These are phyloP conservation scores for Phaffia australis DNA, from an alignment of 768 basidiomycete genomes.

Conservation along the genomic window DNA sequence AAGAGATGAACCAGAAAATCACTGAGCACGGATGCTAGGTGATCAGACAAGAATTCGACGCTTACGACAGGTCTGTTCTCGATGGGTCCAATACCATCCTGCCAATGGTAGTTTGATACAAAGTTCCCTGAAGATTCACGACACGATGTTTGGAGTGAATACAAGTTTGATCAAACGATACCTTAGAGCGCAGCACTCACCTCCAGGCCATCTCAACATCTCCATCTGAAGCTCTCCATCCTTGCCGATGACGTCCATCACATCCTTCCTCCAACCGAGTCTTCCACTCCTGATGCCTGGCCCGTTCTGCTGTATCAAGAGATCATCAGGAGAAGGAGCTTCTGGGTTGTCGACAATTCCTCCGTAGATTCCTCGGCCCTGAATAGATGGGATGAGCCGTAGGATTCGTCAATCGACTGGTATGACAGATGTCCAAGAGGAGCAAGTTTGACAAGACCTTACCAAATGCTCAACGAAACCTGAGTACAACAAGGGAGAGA, in stretches of 20 bases:
- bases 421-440: not conserved
- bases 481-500: constrained; percentile 40
- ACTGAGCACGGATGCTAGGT: too few relatives aligned
- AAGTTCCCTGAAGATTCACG: constrained; percentile 41
- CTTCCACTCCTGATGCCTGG: constrained; percentile 38
- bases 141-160: not conserved
- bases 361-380: constrained; percentile 40
- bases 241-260: constrained; percentile 41
- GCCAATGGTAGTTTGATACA: constrained; percentile 49
- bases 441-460: not conserved
- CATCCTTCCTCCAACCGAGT: constrained; percentile 47
- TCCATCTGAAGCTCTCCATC: constrained; percentile 45
- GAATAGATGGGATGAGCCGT: constrained; percentile 22
- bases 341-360: constrained; percentile 36
- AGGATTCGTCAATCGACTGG: not conserved
- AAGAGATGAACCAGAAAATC: too few relatives aligned
- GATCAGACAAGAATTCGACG: too few relatives aligned
- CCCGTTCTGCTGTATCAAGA: constrained; percentile 36
- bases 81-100: constrained; percentile 51
- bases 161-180: not conserved
- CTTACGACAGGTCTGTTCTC: constrained; percentile 45
- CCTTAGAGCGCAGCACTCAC: not conserved
- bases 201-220: constrained; percentile 42
- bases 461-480: constrained; percentile 50
- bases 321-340: constrained; percentile 27